Conservation (phyloP, 116 monocot species). For the Posidonia oceanica region DNA sequence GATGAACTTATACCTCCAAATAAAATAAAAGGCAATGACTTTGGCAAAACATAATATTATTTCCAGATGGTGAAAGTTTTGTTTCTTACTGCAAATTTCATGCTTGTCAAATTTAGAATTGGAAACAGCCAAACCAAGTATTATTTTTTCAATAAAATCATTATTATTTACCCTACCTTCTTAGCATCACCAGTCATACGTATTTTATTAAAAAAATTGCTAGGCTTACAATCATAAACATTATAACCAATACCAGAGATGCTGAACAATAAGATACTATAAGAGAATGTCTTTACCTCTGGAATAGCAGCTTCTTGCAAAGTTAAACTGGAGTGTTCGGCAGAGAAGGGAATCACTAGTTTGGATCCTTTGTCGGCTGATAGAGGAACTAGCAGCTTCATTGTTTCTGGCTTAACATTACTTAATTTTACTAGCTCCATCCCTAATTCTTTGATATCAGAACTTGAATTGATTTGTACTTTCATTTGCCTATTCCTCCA, state of each 20-base stretch:
- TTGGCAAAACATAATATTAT: too few relatives aligned
- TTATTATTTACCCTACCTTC: too few relatives aligned
- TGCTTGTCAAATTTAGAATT: too few relatives aligned
- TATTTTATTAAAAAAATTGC: too few relatives aligned
- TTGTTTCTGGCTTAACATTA: conserved; percentile 66
- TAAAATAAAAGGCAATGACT: too few relatives aligned
- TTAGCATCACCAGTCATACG: too few relatives aligned
- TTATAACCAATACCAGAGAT: neutral
- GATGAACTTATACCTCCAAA: too few relatives aligned
- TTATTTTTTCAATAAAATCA: too few relatives aligned
- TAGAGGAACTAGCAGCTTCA: conserved; percentile 70
- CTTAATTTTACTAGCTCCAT: conserved; percentile 54
- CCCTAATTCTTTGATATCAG: conserved; percentile 53
- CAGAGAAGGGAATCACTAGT: conserved; percentile 60
- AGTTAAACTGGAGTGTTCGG: conserved; percentile 36
- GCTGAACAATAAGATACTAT: neutral
- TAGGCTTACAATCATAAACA: neutral
- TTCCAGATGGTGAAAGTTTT: too few relatives aligned
- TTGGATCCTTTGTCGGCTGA: conserved; percentile 41
- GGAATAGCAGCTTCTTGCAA: conserved; percentile 47
- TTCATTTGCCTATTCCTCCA: conserved; percentile 63
- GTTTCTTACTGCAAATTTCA: too few relatives aligned
- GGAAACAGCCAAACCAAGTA: too few relatives aligned
- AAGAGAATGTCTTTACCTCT: conserved; percentile 29
- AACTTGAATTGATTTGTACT: conserved; percentile 32